These are phyloP conservation scores for Apiospora kogelbergensis DNA, from an alignment of 2,329 filamentous ascomycete species.

Conservation along the genomic window DNA sequence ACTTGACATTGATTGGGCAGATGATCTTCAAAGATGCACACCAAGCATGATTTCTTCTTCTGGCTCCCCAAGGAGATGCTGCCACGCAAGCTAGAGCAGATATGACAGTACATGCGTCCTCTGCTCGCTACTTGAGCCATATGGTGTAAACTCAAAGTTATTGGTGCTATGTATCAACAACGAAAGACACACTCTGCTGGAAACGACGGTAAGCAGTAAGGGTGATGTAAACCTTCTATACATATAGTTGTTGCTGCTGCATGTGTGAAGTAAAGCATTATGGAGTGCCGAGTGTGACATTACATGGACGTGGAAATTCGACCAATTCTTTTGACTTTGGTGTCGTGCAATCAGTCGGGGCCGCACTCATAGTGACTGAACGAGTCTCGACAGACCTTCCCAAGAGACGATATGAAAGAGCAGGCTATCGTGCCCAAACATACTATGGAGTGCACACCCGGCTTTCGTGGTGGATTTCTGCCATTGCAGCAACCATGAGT, in stretches of 20 bases:
- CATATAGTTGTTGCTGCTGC: neutral
- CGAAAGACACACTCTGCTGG: neutral
- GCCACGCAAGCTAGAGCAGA: neutral
- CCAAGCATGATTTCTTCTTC: neutral
- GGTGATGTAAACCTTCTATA: neutral
- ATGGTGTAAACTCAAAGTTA: neutral
- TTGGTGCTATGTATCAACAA: neutral
- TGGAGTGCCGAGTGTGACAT: neutral
- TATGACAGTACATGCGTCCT: neutral
- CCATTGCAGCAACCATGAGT: neutral
- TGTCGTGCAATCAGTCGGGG: neutral
- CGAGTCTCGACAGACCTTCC: too few species aligned
- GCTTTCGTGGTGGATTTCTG: neutral
- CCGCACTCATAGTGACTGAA: neutral
- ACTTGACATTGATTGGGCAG: neutral
- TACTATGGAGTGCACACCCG: too few species aligned
- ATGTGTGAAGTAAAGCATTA: neutral
- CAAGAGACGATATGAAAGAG: neutral
- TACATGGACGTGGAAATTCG: neutral
- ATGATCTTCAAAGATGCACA: neutral
- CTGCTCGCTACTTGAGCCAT: neutral
- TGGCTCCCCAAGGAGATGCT: neutral
- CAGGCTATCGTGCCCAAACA: too few species aligned
- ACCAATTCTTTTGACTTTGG: neutral
- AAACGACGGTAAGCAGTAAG: neutral